Evolutionary conservation across 108 stramenopile genomes (phyloP).

Genomic region (Skeletonema marinoi): DNA sequence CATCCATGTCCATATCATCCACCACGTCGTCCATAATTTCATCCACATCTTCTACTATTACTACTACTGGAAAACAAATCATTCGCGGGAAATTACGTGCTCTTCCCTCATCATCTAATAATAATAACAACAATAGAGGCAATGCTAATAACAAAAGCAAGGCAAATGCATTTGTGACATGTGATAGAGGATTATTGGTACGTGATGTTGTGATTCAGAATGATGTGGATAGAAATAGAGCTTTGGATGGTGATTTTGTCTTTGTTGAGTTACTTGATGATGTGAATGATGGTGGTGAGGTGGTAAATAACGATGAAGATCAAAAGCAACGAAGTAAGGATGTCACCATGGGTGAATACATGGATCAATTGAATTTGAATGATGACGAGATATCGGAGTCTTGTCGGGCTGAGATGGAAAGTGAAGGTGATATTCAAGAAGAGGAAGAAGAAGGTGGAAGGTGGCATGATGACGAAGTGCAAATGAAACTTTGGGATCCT

Average conservation of each 20-base stretch:
- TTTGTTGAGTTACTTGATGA: constrained; percentile 75
- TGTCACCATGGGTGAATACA: constrained; percentile 23
- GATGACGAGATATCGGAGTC: constrained; percentile 25
- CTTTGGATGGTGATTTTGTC: constrained; percentile 86
- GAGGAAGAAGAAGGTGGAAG: constrained; percentile 28
- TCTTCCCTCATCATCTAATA: constrained; percentile 56
- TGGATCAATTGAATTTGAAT: constrained; percentile 24
- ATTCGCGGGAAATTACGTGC: constrained; percentile 10
- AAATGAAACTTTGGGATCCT: constrained; percentile 84
- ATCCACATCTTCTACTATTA: not conserved
- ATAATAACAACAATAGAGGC: constrained; percentile 20
- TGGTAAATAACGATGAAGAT: not conserved
- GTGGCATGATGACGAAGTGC: constrained; percentile 82
- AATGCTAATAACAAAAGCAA: not conserved
- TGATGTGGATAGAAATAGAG: constrained; percentile 75
- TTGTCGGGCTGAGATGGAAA: constrained; percentile 27
- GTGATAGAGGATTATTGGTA: constrained; percentile 74
- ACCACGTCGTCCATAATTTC: not conserved
- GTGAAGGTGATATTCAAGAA: constrained; percentile 10
- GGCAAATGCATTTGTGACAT: constrained; percentile 67
- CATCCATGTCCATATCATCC: not conserved
- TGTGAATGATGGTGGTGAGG: constrained; percentile 19
- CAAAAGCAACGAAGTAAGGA: constrained; percentile 4
- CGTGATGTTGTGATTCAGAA: constrained; percentile 69
- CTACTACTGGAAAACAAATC: not conserved